phyloP scores from a whole-genome alignment of 495 filamentous ascomycete species.

The Trichodelitschia bisporula region DNA sequence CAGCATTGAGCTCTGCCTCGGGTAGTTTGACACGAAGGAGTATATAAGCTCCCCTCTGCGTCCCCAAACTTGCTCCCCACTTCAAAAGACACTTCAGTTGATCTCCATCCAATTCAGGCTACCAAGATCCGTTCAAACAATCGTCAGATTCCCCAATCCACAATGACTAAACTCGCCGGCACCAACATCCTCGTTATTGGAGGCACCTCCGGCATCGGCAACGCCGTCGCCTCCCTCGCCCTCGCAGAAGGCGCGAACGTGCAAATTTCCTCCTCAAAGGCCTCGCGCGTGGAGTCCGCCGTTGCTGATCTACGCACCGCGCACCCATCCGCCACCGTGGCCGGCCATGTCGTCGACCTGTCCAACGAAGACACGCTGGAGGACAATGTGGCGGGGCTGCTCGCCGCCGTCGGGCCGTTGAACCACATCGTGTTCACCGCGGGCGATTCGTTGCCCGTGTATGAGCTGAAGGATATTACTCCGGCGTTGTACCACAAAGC shows the following conservation, averaged over 20 bases:
- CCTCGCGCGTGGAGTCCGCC: constrained; percentile 8
- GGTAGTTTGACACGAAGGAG: no score
- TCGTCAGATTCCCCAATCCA: no score
- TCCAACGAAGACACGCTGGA: constrained; percentile 10
- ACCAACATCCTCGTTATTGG: constrained; percentile 11
- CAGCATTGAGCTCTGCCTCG: no score
- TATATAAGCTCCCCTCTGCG: no score
- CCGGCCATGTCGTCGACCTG: constrained; percentile 9
- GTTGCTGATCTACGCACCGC: constrained; percentile 6
- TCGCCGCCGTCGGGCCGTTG: constrained; percentile 7
- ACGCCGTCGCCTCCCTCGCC: constrained; percentile 15
- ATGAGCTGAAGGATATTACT: constrained; percentile 4
- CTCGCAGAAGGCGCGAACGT: constrained; percentile 12
- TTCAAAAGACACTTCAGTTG: no score
- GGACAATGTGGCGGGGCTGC: constrained; percentile 8
- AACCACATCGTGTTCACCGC: constrained; percentile 17
- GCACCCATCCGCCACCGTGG: constrained; percentile 11
- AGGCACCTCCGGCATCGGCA: constrained; percentile 13
- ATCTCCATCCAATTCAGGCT: no score
- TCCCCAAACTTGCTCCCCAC: no score
- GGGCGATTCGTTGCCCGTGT: constrained; percentile 10
- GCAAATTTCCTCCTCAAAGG: constrained; percentile 14
- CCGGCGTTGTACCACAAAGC: constrained; percentile 8
- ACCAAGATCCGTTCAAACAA: no score
- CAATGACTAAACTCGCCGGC: constrained; percentile 7